These are phyloP conservation scores for Boletus rubescentipes DNA, from an alignment of 768 basidiomycete genomes.

Conservation along the genomic window DNA sequence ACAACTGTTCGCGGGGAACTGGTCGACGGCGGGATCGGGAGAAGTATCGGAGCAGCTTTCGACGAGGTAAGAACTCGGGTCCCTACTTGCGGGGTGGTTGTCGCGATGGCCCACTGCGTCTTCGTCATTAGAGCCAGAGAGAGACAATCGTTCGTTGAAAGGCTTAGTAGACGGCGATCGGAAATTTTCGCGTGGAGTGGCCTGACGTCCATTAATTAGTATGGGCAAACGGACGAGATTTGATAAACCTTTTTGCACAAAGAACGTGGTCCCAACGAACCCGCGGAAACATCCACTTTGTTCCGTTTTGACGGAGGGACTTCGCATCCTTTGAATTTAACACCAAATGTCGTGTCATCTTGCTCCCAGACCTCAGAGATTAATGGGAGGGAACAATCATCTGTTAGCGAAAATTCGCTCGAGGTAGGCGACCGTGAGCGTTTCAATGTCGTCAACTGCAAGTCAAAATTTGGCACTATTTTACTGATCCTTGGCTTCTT, in stretches of 20 bases:
- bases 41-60: constrained; percentile 32
- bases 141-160: constrained; percentile 19
- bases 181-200: background rate
- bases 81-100: background rate
- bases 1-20: background rate
- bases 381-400: constrained; percentile 35
- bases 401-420: constrained; percentile 11
- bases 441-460: constrained; percentile 43
- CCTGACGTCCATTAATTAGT: constrained; percentile 18
- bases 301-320: constrained; percentile 20
- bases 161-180: background rate
- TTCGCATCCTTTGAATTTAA: constrained; percentile 34
- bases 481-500: constrained; percentile 14
- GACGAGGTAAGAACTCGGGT: constrained; percentile 18
- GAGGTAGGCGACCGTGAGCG: constrained; percentile 22
- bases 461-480: constrained; percentile 44
- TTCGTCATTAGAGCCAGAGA: constrained; percentile 13
- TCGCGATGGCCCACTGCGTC: constrained; percentile 1
- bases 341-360: constrained; percentile 29
- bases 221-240: background rate
- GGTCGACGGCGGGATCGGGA: constrained; percentile 8
- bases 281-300: background rate
- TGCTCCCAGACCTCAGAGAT: constrained; percentile 35
- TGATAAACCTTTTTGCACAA: constrained; percentile 16
- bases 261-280: background rate